Evolutionary conservation across 2,329 filamentous ascomycete genomes (phyloP), one percentile per base, ranked within the genome.

Genomic region (Alternaria brassicae): DNA sequence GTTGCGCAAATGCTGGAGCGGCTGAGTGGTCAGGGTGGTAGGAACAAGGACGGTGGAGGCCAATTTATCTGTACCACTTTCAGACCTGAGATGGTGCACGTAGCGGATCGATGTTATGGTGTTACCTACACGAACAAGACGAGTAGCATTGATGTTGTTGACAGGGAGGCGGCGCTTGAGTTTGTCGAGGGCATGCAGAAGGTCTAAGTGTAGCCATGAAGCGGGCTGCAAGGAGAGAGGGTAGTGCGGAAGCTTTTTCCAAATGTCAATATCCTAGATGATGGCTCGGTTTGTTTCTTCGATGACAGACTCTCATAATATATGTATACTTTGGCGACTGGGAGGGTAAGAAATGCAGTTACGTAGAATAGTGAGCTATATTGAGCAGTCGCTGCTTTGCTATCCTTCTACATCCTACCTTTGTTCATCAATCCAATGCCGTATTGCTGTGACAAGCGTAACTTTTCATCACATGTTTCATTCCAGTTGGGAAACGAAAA

Each of bases 31-130:
- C 79, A 73, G 67, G 74, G 72, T 17, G 74, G 74, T 6, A 68
- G 78, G 45, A 75, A 74, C 3, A 79, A 81, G 61, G 79, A 78
- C 17, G 81, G 81, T 64, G 82, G 82, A 34, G 89, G 88, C 0
- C 89, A 99, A 78, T 99, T 99, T 76, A 99, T 99, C 78, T 98
- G 95, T 84, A 99, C 95, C 4, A 99, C 95, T 2, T 99, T 99
- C 87, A 86, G 95, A 58, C 95, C 95, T 1, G 95, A 99, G 81
- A 97, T 99, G 85, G 86, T 99, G 64, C 87, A 91, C 61, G 92
- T 98, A 19, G 95, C 95, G 3, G 93, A 98, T 82, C 96, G 97
- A 82, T 97, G 94, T 80, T 99, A 99, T 78, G 95, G 95, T 61
- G 95, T 99, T 51, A 92, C 91, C 51, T 98, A 94, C 79, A 69